These are phyloP conservation scores for Nymphaea colorata DNA, from an alignment of 164 flowering plant species.

Conservation along the genomic window DNA sequence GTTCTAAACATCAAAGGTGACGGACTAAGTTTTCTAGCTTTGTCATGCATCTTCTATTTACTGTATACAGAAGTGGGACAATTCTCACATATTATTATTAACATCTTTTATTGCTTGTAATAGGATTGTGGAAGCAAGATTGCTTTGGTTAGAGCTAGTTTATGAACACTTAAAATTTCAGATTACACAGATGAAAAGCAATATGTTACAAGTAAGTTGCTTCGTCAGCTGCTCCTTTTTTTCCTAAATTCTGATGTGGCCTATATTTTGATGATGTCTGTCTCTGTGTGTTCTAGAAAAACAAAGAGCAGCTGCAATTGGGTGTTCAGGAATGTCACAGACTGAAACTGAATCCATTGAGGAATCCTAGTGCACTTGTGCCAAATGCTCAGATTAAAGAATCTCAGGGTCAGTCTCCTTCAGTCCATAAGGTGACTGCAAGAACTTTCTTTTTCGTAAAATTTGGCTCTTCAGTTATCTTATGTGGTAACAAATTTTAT, in stretches of 20 bases:
- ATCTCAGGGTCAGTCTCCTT: too few species aligned
- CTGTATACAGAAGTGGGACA: background rate
- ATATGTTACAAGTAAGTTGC: constrained; percentile 32
- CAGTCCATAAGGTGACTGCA: too few species aligned
- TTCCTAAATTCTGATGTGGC: constrained; percentile 1
- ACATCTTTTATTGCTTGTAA: constrained; percentile 8
- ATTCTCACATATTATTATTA: background rate
- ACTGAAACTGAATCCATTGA: constrained; percentile 15
- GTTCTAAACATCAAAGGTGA: constrained; percentile 31
- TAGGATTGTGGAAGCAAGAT: constrained; percentile 47
- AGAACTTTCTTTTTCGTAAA: too few species aligned
- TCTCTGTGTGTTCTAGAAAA: constrained; percentile 32
- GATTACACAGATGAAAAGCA: constrained; percentile 33
- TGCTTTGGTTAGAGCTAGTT: constrained; percentile 25
- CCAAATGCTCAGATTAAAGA: too few species aligned
- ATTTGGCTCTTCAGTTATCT: too few species aligned
- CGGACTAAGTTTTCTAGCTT: background rate
- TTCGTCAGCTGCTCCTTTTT: background rate
- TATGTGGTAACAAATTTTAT: too few species aligned
- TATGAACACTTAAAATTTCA: constrained; percentile 44
- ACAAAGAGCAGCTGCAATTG: constrained; percentile 23
- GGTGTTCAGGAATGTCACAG: constrained; percentile 29
- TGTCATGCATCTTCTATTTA: background rate
- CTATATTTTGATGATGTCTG: background rate
- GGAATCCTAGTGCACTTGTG: too few species aligned